Conservation (phyloP, 257 asterid genomes). For the Solanum lignicaule region DNA sequence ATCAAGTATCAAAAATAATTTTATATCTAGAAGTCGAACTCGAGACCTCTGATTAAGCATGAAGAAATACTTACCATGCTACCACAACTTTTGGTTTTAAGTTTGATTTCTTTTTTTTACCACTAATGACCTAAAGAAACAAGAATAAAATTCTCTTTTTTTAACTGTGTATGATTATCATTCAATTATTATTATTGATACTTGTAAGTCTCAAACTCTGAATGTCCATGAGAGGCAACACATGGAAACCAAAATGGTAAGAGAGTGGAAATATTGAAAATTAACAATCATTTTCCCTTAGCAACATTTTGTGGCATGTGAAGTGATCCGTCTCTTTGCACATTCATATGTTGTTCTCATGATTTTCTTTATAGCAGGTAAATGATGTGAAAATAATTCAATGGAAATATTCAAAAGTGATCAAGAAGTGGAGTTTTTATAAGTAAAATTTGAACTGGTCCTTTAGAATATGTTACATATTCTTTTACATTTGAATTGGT, state of each 20-base stretch:
- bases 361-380: conserved; percentile 8
- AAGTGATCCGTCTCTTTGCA: neutral
- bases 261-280: neutral
- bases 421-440: conserved; percentile 32
- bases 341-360: neutral
- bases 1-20: neutral
- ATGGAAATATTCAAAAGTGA: neutral
- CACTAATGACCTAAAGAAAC: neutral
- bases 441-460: conserved; percentile 12
- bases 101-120: neutral
- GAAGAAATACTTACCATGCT: neutral
- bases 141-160: neutral
- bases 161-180: neutral
- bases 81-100: too few relatives aligned
- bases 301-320: neutral
- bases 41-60: neutral
- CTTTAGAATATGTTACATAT: neutral
- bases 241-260: neutral
- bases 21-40: neutral
- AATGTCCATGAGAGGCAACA: conserved; percentile 18
- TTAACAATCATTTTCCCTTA: neutral
- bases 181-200: neutral
- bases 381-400: neutral
- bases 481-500: neutral
- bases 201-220: neutral